Evolutionary conservation across 1,284 basidiomycete species (phyloP), one percentile per base, ranked within the genome.

Genomic region (Termitomyces sp.): DNA sequence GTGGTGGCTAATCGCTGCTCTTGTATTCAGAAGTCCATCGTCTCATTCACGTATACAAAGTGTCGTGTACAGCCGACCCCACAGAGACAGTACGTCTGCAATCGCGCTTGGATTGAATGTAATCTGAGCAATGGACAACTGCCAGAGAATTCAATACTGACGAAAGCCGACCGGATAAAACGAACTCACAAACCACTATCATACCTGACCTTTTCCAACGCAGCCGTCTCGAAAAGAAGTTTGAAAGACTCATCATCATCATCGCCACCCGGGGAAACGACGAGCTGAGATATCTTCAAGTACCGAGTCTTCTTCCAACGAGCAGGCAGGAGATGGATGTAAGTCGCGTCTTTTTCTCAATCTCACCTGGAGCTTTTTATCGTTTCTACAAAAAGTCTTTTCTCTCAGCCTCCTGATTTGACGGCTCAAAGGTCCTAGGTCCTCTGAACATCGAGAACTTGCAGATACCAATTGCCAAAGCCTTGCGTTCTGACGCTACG

Each of bases 401-500:
- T 75, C 84, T 12, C 72, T 89, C 46, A 76, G 74, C 50, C 73
- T 77, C 55, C 67, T 88, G 36, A 62, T 83, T 2, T 67, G 67
- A 17, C 68, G n/a, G 74, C 36, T 72, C 77, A 0, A 61, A 70
- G 2, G 62, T 74, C 47, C 61, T 73, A 30, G 45, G 41, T 39
- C 54, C 53, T 33, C 51, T 65, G 8, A 54, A 52, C 0, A 58
- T 67, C 2, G 64, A 67, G 10, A 69, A 70, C 0, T 68, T 76
- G 0, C 83, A 89, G 62, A 67, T 69, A 0, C 62, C 68, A 0
- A 70, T 86, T 15, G 77, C 80, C 7, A 84, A 81, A 60, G 78
- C 81, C 0, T 65, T 88, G 12, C 79, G 83, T 17, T 55, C 69
- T 0, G 68, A 77, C 51, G 72, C 74, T 0, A 61, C 63, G 2